Base-by-base conservation (phyloP, 345 rosid species). In the Salix suchowensis region DNA sequence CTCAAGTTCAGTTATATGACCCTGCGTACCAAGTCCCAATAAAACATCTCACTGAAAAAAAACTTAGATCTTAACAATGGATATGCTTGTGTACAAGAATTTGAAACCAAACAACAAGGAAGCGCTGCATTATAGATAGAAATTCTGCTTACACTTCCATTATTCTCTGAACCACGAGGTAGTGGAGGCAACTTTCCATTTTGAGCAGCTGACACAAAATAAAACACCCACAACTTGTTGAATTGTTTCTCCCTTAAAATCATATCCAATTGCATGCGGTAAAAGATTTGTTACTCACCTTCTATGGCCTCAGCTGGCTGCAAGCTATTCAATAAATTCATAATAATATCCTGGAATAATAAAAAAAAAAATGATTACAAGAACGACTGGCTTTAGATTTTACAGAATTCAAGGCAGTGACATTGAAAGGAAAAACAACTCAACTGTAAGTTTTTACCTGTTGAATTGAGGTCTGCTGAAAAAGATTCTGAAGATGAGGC, bases 401-500 rank as follows among this genome's bases (percentile, higher is more conserved):
- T 16, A 67, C 62, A 37, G 55, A 40, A 4, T 67, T 65, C 7
- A 52, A 40, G 65, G 71, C 46, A 66, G 68, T 52, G 46, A 34
- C 37, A 6, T 61, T 50, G 16, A 60, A 42, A 60, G 67, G 23
- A 75, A 5, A 42, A 64, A 62, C 34, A 71, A 48, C 61, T 67
- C 37, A 72, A 23, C 11, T 23, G 19, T 32, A 60, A 39, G 58
- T 50, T 36, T 67, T 80, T 73, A 96, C 99, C 94, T 94, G 98
- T 83, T 96, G 99, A 80, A 86, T 52, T 52, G 98, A 79, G 78
- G 86, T 94, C 83, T 96, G 99, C 88, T 92, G 97, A 55, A 89
- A 83, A 39, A 96, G 86, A 87, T 90, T 89, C 87, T 94, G 99
- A 84, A 94, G 97, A 75, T 93, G 91, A 85, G 89, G 84, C 91